Base-by-base conservation (phyloP, 306 rosid species). In the Citrullus amarus region DNA sequence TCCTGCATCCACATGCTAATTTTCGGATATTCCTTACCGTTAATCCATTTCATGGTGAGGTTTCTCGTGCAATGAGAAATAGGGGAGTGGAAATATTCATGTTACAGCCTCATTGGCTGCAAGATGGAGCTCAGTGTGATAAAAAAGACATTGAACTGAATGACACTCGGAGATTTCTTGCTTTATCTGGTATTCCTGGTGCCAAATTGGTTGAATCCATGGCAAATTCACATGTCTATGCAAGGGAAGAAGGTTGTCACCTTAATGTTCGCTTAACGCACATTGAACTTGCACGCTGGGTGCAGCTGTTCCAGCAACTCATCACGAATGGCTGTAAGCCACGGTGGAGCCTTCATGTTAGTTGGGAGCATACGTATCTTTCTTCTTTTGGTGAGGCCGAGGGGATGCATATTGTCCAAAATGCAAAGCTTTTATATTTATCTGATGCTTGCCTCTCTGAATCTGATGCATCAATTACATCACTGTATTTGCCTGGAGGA, bases 31-130 rank as follows among this genome's bases (percentile, higher is more conserved):
- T 95, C 85, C 95, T 95, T 81, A 95, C 98, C 0, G 90, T 95
- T 30, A 91, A 95, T 85, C 98, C 98, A 17, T 85, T 78, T 22
- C 78, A 82, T 80, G 98, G 98, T 43, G 98, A 92, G 81, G 96
- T 95, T 32, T 95, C 98, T 78, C 86, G 98, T 72, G 97, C 98
- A 78, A 95, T 95, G 98, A 87, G 98, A 79, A 95, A 95, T 62
- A 88, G 98, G 86, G 98, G 98, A 71, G 96, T 95, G 78, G 98
- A 95, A 80, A 85, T 95, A 88, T 95, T 84, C 85, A 83, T 95
- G 89, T 87, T 89, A 93, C 93, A 84, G 78, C 93, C 95, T 10
- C 70, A 81, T 79, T 94, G 98, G 98, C 80, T 90, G 32, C 81
- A 82, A 56, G 89, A 88, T 53, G 90, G 77, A 39, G 43, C 44